Evolutionary conservation across 371 early-diverging fungal genomes (phyloP).

Genomic region (Neoconidiobolus thromboides): DNA sequence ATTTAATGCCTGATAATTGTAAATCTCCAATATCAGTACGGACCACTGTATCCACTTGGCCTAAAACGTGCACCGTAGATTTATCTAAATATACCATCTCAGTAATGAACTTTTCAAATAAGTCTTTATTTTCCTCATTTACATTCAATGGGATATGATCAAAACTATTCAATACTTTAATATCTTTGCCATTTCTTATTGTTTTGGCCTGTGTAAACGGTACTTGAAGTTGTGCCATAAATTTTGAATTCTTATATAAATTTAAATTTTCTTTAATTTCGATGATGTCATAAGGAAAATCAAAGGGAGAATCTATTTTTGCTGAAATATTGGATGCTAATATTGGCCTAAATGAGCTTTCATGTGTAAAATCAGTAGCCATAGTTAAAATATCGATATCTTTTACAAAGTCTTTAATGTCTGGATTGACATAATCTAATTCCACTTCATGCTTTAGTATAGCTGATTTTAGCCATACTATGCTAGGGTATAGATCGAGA

Average conservation of each 20-base stretch:
- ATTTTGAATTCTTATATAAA: neutral
- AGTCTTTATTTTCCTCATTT: neutral
- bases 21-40: neutral
- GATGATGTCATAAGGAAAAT: constrained; percentile 1
- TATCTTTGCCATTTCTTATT: neutral
- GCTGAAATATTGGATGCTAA: neutral
- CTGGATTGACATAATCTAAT: neutral
- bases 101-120: neutral
- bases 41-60: neutral
- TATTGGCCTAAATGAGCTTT: neutral
- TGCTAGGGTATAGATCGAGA: neutral
- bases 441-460: neutral
- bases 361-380: neutral
- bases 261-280: neutral
- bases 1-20: neutral
- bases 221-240: neutral
- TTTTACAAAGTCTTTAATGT: neutral
- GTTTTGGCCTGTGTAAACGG: neutral
- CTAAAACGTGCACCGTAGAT: neutral
- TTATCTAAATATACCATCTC: neutral
- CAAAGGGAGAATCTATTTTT: neutral
- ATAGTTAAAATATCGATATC: neutral
- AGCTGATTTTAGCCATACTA: neutral
- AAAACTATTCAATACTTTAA: neutral
- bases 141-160: neutral